phyloP scores from a whole-genome alignment of 2,329 filamentous ascomycete genomes.

The Pseudogymnoascus sp. region DNA sequence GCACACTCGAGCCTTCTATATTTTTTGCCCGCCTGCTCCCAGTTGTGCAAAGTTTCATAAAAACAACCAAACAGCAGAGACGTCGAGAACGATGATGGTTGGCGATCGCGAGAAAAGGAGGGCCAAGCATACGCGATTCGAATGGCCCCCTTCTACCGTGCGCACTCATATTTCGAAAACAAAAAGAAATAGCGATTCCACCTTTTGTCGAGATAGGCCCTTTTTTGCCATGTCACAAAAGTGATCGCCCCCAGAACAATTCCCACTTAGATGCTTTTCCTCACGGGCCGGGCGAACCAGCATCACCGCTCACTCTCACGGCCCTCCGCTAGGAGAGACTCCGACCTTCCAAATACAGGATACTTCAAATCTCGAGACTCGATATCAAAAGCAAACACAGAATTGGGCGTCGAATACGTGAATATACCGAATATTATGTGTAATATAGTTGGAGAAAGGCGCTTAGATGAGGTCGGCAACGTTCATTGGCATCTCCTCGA shows the following conservation, averaged over 20 bases:
- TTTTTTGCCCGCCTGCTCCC: slow-evolving; percentile 4
- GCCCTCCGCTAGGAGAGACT: slow-evolving; percentile 19
- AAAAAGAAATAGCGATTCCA: slow-evolving; percentile 7
- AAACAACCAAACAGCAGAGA: slow-evolving; percentile 8
- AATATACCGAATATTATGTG: slow-evolving; percentile 8
- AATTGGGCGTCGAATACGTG: slow-evolving; percentile 4
- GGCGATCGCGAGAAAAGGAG: slow-evolving; percentile 6
- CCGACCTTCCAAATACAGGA: background rate
- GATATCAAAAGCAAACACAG: slow-evolving; percentile 4
- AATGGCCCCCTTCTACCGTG: slow-evolving; percentile 5
- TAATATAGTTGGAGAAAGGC: slow-evolving; percentile 14
- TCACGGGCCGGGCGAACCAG: slow-evolving; percentile 30
- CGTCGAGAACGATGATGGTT: slow-evolving; percentile 6
- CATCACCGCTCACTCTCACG: slow-evolving; percentile 29
- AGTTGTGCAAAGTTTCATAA: slow-evolving; percentile 8
- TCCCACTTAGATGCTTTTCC: slow-evolving; percentile 19
- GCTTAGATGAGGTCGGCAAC: slow-evolving; percentile 67
- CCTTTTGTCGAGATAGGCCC: slow-evolving; percentile 3
- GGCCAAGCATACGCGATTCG: slow-evolving; percentile 5
- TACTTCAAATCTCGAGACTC: slow-evolving; percentile 2
- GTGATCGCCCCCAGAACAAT: background rate
- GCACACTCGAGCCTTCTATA: slow-evolving; percentile 8
- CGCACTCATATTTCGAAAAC: slow-evolving; percentile 5
- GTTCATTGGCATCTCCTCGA: slow-evolving; percentile 99
- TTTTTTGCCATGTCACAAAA: slow-evolving; percentile 2